These are phyloP conservation scores for Colletotrichum eremochloae DNA, from an alignment of 2,329 filamentous ascomycete species.

Conservation along the genomic window DNA sequence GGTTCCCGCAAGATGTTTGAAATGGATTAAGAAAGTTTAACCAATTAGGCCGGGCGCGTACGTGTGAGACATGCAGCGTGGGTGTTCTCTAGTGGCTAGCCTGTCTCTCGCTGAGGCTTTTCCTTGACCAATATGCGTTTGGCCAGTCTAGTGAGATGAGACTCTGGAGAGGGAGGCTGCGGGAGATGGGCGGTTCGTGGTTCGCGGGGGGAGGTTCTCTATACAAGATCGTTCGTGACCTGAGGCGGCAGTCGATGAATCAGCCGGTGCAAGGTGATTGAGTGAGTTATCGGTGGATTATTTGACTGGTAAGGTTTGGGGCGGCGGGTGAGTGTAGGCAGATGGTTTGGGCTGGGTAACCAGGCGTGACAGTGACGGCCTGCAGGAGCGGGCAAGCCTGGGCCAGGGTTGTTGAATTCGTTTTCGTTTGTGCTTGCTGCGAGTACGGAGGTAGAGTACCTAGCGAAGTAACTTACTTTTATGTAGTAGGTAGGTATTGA, in stretches of 20 bases:
- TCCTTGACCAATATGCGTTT: constrained; percentile 33
- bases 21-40: constrained; percentile 20
- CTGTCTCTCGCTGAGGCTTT: constrained; percentile 41
- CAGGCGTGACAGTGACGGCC: background rate
- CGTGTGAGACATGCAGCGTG: constrained; percentile 34
- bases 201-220: constrained; percentile 6
- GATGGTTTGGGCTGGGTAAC: background rate
- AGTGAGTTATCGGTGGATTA: background rate
- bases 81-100: constrained; percentile 17
- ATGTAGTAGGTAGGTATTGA: no score
- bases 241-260: constrained; percentile 26
- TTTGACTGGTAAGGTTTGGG: background rate
- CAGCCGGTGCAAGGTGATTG: constrained; percentile 7
- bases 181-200: constrained; percentile 38
- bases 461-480: no score
- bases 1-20: constrained; percentile 30
- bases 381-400: constrained; percentile 16
- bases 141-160: constrained; percentile 33
- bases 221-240: constrained; percentile 31
- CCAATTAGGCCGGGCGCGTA: constrained; percentile 27
- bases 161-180: constrained; percentile 27
- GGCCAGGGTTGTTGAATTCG: background rate
- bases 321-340: background rate
- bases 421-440: background rate
- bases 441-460: no score